Evolutionary conservation across 192 early-diverging fungal genomes (phyloP), one percentile per base, ranked within the genome.

Genomic region (Phycomyces nitens): DNA sequence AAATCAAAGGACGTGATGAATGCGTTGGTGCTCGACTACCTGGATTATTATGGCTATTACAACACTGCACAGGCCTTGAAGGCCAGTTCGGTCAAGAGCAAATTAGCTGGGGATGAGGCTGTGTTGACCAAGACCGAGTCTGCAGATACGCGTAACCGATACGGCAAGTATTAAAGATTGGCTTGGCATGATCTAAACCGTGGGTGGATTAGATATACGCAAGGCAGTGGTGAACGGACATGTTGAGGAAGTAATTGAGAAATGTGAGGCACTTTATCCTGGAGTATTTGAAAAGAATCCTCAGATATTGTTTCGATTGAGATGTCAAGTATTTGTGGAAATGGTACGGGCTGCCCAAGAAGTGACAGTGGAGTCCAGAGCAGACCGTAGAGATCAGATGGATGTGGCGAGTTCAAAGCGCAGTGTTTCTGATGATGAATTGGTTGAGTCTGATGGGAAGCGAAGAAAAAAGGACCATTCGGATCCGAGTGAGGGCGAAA

Each of bases 21-120:
- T 54, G 72, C 86, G 38, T 72, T 96, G 10, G 86, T 99, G 5
- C 70, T 94, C 5, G 80, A 80, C 21, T 93, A 97, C 60, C 75
- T 99, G 60, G 66, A 93, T 56, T 92, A 96, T 59, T 88, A 85
- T 62, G 95, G 94, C 47, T 92, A 87, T 64, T 81, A 78, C 21
- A 84, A 86, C 38, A 92, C 91, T 16, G 92, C 95, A 0, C 78
- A 84, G 16, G 84, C 83, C 0, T 84, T 98, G 56, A 53, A 26
- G 21, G 15, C 34, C 15, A 65, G 39, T 47, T 20, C 42, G 9
- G 41, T 53, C 21, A 56, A 5, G 10, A 2, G 27, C 12, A 14
- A 20, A 21, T 41, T 64, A n/a, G 20, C 23, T 10, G 34, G 55
- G 22, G 12, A 10, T 23, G 44, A 14, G 22, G 21, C 7, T 7